Evolutionary conservation across 2,329 filamentous ascomycete species (phyloP), one percentile per base, ranked within the genome.

Genomic region (Penicillium freii): DNA sequence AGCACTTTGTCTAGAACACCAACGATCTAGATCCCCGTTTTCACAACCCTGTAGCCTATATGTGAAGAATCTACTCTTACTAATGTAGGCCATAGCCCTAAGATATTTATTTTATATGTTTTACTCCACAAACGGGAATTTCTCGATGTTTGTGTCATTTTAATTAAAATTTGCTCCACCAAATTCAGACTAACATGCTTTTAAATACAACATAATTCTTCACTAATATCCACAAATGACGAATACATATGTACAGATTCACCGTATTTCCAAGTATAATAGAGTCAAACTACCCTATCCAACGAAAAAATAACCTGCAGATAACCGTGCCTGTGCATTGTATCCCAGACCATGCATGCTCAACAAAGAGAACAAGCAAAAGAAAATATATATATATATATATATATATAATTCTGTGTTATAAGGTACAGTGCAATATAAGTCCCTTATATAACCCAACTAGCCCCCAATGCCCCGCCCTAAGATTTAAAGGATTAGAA

Each of bases 381-480:
- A 34, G 46, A 36, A 48, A 13, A 48, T 1, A 27, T n/a, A 44
- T 17, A 27, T 23, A 42, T n/a, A n/a, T 15, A 42, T 23, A 42
- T 27, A 48, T 4, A 17, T 43, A 43, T 17, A 44, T n/a, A 43
- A 27, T n/a, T 27, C 42, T 11, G 5, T 5, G 15, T 15, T 21
- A 21, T 9, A 33, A 21, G 27, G 15, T 44, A 44, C 27, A 43
- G 8, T 44, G 11, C 7, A 44, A 43, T 25, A 10, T 44, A 7
- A n/a, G 8, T 44, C 21, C 23, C 42, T 44, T 44, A 27, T 44
- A 27, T 27, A 44, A 27, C 23, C 42, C 42, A 44, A 44, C 15
- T 44, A 44, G 56, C 52, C 50, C 61, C 59, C 29, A 34, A 45
- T 52, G 29, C 54, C 62, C 63, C 63, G 54, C 62, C 54, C 51